These are phyloP conservation scores for Stevia rebaudiana DNA, from an alignment of 140 eudicot species.

Conservation along the genomic window DNA sequence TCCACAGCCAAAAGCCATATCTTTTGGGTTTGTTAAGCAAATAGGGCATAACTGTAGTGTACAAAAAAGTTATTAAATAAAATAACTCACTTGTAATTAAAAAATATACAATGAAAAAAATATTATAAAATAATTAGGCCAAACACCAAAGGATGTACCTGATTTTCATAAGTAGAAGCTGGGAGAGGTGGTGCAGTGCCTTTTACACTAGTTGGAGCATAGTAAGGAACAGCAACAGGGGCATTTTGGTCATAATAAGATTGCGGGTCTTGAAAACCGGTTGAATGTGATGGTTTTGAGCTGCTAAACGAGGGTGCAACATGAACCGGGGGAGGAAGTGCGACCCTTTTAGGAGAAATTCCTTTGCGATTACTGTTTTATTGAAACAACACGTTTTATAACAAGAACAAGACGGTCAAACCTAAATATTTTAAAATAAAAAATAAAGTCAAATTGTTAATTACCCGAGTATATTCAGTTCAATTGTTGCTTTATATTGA, in stretches of 20 bases:
- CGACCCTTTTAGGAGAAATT: constrained; percentile 52
- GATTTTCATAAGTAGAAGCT: constrained; percentile 55
- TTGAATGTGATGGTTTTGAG: constrained; percentile 48
- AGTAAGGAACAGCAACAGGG: constrained; percentile 47
- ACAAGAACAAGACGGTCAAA: constrained; percentile 3
- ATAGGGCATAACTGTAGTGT: constrained; percentile 78
- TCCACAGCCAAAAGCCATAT: constrained; percentile 99
- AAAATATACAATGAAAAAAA: too few species aligned
- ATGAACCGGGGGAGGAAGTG: constrained; percentile 86
- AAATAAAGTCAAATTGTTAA: neutral
- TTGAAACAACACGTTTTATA: neutral
- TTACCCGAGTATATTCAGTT: constrained; percentile 83
- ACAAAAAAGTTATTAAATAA: constrained; percentile 13
- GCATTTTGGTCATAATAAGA: constrained; percentile 35
- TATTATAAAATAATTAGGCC: neutral
- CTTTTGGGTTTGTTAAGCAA: constrained; percentile 71
- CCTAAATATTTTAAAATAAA: neutral
- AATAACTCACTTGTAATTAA: neutral
- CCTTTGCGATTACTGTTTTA: constrained; percentile 54
- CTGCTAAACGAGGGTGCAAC: constrained; percentile 39
- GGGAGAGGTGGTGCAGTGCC: constrained; percentile 58
- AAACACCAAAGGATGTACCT: constrained; percentile 30
- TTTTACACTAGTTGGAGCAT: constrained; percentile 29
- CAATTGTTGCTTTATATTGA: constrained; percentile 92
- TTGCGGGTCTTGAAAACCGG: constrained; percentile 52